Evolutionary conservation across 192 early-diverging fungal species (phyloP).

Genomic region (Coemansia sp.): DNA sequence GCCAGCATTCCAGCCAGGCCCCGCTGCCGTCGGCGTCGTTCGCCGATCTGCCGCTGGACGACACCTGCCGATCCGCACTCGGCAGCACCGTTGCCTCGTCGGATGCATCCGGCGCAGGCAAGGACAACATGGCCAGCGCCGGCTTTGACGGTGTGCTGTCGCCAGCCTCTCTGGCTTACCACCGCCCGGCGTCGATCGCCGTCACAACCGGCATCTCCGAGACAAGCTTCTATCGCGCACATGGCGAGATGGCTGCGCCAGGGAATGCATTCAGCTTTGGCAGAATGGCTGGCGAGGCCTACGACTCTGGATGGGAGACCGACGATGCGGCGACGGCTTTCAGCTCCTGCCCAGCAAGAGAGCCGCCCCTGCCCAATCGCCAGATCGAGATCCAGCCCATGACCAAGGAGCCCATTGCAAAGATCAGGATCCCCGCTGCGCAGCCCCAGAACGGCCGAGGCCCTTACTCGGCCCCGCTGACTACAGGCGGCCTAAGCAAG

Average conservation of each 20-base stretch:
- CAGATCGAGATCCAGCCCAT: not conserved
- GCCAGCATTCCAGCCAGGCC: conserved; percentile 9
- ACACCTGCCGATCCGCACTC: not conserved
- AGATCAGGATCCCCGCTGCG: conserved; percentile 33
- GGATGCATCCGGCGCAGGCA: conserved; percentile 7
- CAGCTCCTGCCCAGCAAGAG: not conserved
- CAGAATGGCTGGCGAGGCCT: conserved; percentile 2
- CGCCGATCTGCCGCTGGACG: not conserved
- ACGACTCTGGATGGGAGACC: conserved; percentile 54
- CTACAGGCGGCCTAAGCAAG: not conserved
- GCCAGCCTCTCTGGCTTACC: not conserved
- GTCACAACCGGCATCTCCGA: conserved; percentile 22
- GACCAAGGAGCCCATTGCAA: not conserved
- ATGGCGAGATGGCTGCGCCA: not conserved
- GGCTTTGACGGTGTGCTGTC: conserved; percentile 45
- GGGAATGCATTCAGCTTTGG: not conserved
- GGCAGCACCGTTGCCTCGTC: conserved; percentile 35
- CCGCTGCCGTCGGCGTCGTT: conserved; percentile 9
- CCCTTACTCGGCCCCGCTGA: conserved; percentile 40
- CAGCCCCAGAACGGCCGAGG: conserved; percentile 2
- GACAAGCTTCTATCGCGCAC: not conserved
- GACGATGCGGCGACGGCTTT: conserved; percentile 26
- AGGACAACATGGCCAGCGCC: conserved; percentile 15
- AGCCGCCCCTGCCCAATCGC: not conserved
- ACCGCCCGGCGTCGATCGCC: conserved; percentile 38